phyloP scores from a whole-genome alignment of 164 flowering plant genomes.

The Piper betle region DNA sequence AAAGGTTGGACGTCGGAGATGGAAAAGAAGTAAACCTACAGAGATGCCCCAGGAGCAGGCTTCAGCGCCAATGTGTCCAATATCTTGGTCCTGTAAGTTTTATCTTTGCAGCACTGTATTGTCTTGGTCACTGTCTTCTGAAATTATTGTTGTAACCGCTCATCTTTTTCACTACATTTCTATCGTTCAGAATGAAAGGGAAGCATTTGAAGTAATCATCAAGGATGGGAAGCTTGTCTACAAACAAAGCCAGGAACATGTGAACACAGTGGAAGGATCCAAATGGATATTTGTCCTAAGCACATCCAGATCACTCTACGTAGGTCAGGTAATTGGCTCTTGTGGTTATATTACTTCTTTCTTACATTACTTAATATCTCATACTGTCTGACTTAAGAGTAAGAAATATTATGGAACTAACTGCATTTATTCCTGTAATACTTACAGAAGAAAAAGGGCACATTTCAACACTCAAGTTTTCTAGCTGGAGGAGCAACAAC shows the following conservation, averaged over 20 bases:
- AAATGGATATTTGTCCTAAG: slow-evolving; percentile 83
- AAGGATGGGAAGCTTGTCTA: slow-evolving; percentile 51
- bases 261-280: slow-evolving; percentile 34
- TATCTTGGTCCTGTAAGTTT: slow-evolving; percentile 68
- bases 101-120: not conserved
- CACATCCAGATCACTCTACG: slow-evolving; percentile 43
- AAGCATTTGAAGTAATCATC: slow-evolving; percentile 49
- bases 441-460: slow-evolving; percentile 52
- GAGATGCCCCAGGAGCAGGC: slow-evolving; percentile 30
- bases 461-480: slow-evolving; percentile 78
- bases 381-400: not conserved
- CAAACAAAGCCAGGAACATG: slow-evolving; percentile 23
- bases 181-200: slow-evolving; percentile 51
- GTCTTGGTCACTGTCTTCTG: not conserved
- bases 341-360: not conserved
- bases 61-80: slow-evolving; percentile 59
- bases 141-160: not conserved
- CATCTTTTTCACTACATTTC: not conserved
- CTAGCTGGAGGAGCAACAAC: slow-evolving; percentile 64
- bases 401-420: not conserved
- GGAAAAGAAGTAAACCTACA: slow-evolving; percentile 53
- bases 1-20: slow-evolving; percentile 70
- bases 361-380: not conserved
- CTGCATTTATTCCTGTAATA: not conserved
- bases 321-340: slow-evolving; percentile 21